Percentiles rank a stretch among this genome's conserved stretches.
These are phyloP conservation scores for Talaromyces atroroseus DNA, from an alignment of 2,329 filamentous ascomycete genomes.

Conservation along the genomic window DNA sequence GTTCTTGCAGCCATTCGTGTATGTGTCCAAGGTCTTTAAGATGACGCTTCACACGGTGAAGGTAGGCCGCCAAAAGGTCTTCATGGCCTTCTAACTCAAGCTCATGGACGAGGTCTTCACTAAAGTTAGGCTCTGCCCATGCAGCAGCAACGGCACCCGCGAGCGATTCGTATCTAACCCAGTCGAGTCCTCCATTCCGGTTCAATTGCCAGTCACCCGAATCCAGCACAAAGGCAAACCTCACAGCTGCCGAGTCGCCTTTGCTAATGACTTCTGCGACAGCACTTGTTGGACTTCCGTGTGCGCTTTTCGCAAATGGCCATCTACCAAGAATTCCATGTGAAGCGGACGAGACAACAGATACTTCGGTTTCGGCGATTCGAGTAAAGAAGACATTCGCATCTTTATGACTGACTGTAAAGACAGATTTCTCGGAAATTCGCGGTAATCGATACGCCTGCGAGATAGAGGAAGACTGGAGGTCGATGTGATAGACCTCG, in stretches of 20 bases:
- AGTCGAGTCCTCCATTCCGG: conserved; percentile 72
- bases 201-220: conserved; percentile 75
- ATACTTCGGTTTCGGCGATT: conserved; percentile 67
- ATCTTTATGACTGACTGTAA: conserved; percentile 70
- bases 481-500: conserved; percentile 77
- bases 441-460: conserved; percentile 77
- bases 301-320: conserved; percentile 49
- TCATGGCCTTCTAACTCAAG: conserved; percentile 82
- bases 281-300: conserved; percentile 56
- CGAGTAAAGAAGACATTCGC: conserved; percentile 87
- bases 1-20: conserved; percentile 63
- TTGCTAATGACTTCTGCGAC: conserved; percentile 79
- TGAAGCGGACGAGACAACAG: conserved; percentile 69
- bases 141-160: conserved; percentile 72
- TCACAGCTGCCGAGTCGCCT: conserved; percentile 65
- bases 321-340: conserved; percentile 72
- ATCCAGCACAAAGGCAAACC: conserved; percentile 63
- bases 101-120: conserved; percentile 69
- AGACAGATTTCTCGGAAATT: conserved; percentile 63
- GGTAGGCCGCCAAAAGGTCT: conserved; percentile 73
- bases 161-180: conserved; percentile 77
- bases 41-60: conserved; percentile 81
- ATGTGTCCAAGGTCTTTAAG: conserved; percentile 66
- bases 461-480: conserved; percentile 62
- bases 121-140: conserved; percentile 71